Evolutionary conservation across 2,329 filamentous ascomycete genomes (phyloP).

Genomic region (Aphanocladium album): DNA sequence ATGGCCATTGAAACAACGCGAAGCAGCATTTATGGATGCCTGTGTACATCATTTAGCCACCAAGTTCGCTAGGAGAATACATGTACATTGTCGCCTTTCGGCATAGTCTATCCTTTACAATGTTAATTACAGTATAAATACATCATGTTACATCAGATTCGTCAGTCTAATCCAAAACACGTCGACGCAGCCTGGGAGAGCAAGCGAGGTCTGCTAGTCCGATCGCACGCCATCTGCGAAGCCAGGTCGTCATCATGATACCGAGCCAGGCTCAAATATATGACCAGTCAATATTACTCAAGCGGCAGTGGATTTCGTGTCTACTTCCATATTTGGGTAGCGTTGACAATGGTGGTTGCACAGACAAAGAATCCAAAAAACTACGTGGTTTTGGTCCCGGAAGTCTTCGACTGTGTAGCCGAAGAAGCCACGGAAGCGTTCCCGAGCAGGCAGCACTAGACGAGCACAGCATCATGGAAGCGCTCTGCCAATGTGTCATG

Average conservation of each 20-base stretch:
- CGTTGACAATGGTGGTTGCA: not conserved
- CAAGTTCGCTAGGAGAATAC: too few species aligned
- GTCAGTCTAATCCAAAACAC: not conserved
- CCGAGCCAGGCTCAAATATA: not conserved
- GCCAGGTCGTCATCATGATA: too few species aligned
- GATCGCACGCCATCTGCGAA: too few species aligned
- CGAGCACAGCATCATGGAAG: not conserved
- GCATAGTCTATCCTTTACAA: too few species aligned
- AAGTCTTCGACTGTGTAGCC: not conserved
- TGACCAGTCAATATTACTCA: too few species aligned
- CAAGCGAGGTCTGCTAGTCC: too few species aligned
- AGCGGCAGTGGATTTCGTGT: not conserved
- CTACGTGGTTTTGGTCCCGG: slow-evolving; percentile 1
- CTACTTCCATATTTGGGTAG: not conserved
- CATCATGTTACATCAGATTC: not conserved
- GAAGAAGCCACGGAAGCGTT: not conserved
- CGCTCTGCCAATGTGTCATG: not conserved
- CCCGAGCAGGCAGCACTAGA: slow-evolving; percentile 9
- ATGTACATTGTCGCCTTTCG: too few species aligned
- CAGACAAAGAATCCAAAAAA: not conserved
- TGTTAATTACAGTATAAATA: not conserved
- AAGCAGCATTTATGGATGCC: too few species aligned
- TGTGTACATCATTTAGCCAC: too few species aligned
- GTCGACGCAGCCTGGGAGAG: too few species aligned
- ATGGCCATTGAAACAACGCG: too few species aligned